A percentile compares a stretch with the other conserved stretches of the same genome.
Conservation (phyloP, 2,329 filamentous ascomycete species). For the Emmonsiellopsis sp. region DNA sequence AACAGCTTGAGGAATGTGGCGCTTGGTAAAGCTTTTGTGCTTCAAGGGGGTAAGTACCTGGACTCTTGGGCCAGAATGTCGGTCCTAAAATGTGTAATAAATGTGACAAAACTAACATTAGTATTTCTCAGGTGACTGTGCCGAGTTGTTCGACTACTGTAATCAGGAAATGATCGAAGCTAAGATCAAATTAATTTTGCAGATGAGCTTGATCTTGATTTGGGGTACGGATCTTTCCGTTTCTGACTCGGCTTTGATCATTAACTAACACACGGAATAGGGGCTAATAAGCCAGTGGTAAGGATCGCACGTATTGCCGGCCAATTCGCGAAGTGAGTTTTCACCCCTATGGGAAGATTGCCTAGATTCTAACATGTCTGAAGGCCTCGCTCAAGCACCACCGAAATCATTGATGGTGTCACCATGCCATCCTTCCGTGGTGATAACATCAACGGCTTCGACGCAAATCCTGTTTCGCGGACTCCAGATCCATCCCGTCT, state of each 20-base stretch:
- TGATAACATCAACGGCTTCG: constrained; percentile 89
- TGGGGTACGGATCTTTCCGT: constrained; percentile 56
- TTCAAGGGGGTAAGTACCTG: constrained; percentile 64
- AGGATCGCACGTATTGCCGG: constrained; percentile 93
- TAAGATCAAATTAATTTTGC: constrained; percentile 91
- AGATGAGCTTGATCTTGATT: constrained; percentile 94
- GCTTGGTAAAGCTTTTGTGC: constrained; percentile 78
- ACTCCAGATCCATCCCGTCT: constrained; percentile 74
- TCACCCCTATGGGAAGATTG: not conserved
- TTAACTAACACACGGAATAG: constrained; percentile 15
- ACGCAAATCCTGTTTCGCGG: constrained; percentile 55
- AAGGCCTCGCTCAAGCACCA: constrained; percentile 73
- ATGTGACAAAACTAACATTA: not conserved
- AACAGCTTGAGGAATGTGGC: constrained; percentile 76
- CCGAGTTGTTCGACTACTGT: constrained; percentile 96
- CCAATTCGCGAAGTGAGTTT: constrained; percentile 73
- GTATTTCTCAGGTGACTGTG: constrained; percentile 57
- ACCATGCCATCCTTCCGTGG: constrained; percentile 86
- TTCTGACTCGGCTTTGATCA: constrained; percentile 1
- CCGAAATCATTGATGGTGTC: constrained; percentile 68
- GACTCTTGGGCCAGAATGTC: not conserved
- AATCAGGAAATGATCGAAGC: constrained; percentile 80
- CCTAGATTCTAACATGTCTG: not conserved
- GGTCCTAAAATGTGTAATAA: not conserved
- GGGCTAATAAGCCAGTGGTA: constrained; percentile 68